Evolutionary conservation across 2,329 filamentous ascomycete genomes (phyloP), one percentile per base, ranked within the genome.

Genomic region (Talaromyces islandicus): DNA sequence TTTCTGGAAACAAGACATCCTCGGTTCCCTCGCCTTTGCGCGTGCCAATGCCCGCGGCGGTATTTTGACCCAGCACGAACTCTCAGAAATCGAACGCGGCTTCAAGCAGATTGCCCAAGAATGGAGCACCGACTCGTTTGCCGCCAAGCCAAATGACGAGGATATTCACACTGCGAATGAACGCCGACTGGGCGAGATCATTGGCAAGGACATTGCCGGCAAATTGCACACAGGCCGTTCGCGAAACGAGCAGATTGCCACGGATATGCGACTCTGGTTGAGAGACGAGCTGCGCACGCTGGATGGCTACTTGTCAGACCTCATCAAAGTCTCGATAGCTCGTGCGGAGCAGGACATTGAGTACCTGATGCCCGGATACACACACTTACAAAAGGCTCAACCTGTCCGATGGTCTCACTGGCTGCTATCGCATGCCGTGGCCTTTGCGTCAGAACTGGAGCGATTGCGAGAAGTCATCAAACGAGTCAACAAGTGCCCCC

Each of bases 171-270:
- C 87, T 1, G 86, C 86, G 60, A 89, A 89, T 66, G 87, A 89
- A 75, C 85, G 88, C 58, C 83, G 88, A 2, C 76, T 91, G 1
- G 88, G 90, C 56, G 92, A 96, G 79, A 83, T 96, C 64, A 92
- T 96, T 64, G 91, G 92, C 69, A 92, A 89, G 74, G 85, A 92
- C 27, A 86, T 89, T 60, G 91, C 88, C 0, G 91, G 92, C 25
- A 96, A 96, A 79, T 84, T 96, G 60, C 92, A 96, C 77, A 96
- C 92, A 2, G 88, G 88, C 50, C 88, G 92, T 57, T 92, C 88
- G 73, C 85, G 92, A 67, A 96, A 96, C 70, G 92, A 97, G 77
- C 92, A 96, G 77, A 86, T 96, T 60, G 91, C 88, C 54, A 92
- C 88, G 24, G 91, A 96, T 69, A 93, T 96, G 89, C 87, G 91